Evolutionary conservation across 2,329 filamentous ascomycete genomes (phyloP).

Genomic region (Aspergillus alliaceus): DNA sequence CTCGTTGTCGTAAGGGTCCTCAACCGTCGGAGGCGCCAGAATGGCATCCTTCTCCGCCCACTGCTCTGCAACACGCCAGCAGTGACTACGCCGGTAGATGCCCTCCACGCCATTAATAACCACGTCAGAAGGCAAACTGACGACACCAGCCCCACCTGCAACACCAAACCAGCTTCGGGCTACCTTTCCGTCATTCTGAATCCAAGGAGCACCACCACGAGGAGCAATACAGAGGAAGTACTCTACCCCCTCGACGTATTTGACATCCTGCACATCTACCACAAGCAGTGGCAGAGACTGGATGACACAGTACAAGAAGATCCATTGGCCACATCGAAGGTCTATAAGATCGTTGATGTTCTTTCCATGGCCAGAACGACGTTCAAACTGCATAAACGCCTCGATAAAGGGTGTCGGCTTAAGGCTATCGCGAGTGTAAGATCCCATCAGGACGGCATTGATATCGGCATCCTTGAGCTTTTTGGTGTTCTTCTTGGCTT

Average conservation of each 20-base stretch:
- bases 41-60: slow-evolving; percentile 54
- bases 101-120: slow-evolving; percentile 68
- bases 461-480: slow-evolving; percentile 78
- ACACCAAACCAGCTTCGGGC: slow-evolving; percentile 51
- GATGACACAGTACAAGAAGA: slow-evolving; percentile 52
- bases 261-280: slow-evolving; percentile 49
- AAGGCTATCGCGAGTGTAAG: slow-evolving; percentile 75
- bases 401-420: slow-evolving; percentile 49
- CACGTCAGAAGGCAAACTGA: slow-evolving; percentile 62
- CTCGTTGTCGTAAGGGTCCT: slow-evolving; percentile 38
- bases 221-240: slow-evolving; percentile 53
- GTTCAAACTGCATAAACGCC: slow-evolving; percentile 50
- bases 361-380: slow-evolving; percentile 44
- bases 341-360: slow-evolving; percentile 47
- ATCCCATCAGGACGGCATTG: slow-evolving; percentile 71
- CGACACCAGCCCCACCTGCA: slow-evolving; percentile 63
- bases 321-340: slow-evolving; percentile 52
- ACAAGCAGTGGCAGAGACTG: slow-evolving; percentile 51
- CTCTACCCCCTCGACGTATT: slow-evolving; percentile 47
- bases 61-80: slow-evolving; percentile 64
- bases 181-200: slow-evolving; percentile 44
- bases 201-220: slow-evolving; percentile 51
- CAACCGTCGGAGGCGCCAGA: slow-evolving; percentile 32
- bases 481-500: slow-evolving; percentile 68
- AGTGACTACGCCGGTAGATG: slow-evolving; percentile 67